Conservation (phyloP, 352 stramenopile genomes). For the Elongisporangium undulatum region DNA sequence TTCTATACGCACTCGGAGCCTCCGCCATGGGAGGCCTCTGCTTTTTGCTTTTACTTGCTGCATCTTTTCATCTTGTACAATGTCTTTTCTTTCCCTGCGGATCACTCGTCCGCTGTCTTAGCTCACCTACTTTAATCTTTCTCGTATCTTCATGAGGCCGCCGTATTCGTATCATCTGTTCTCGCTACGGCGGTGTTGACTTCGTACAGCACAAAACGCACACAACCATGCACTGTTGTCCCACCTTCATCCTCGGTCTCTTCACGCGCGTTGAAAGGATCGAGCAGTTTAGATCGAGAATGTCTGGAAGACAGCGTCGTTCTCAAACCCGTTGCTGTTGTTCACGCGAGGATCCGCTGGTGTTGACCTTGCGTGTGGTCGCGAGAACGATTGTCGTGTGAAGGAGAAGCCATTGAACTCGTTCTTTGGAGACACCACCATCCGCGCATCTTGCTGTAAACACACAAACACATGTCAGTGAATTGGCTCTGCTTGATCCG, state of each 20-base stretch:
- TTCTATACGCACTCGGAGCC: neutral
- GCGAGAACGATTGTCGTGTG: conserved; percentile 28
- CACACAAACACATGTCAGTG: conserved; percentile 4
- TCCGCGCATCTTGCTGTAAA: conserved; percentile 65
- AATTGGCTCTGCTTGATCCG: neutral
- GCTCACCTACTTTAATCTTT: neutral
- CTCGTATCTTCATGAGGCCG: neutral
- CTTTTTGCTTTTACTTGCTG: neutral
- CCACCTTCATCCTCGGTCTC: neutral
- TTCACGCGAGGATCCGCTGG: neutral
- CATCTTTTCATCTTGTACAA: neutral
- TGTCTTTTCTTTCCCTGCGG: neutral
- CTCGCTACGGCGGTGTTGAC: neutral
- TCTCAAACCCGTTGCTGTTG: neutral
- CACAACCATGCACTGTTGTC: neutral
- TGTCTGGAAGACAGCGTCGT: neutral
- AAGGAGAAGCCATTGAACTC: conserved; percentile 87
- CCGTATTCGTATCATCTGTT: conserved; percentile 1
- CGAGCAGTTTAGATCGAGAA: neutral
- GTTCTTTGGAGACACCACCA: conserved; percentile 75
- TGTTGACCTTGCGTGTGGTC: neutral
- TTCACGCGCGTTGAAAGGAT: neutral
- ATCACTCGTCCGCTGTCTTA: neutral
- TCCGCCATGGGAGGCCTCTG: neutral
- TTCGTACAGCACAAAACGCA: neutral